Evolutionary conservation across 2,329 filamentous ascomycete genomes (phyloP).

Genomic region (Ophiobolus disseminans): DNA sequence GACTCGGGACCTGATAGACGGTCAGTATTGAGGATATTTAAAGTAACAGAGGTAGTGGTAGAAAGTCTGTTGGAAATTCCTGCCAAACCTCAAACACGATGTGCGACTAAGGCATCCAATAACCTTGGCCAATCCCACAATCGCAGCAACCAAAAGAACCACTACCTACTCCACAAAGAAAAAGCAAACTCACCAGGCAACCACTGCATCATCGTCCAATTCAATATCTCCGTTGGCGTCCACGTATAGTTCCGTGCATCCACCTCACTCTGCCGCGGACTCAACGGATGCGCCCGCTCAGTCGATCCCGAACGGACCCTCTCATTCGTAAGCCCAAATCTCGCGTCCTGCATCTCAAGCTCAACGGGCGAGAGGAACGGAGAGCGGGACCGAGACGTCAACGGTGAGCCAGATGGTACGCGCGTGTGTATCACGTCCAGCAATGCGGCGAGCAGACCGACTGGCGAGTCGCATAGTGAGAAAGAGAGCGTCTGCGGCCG

Average conservation of each 20-base stretch:
- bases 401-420: constrained; percentile 13
- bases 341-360: constrained; percentile 32
- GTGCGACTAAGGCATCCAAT: too few species aligned
- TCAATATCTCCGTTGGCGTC: constrained; percentile 61
- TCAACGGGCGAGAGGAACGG: constrained; percentile 43
- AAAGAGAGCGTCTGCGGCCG: constrained; percentile 47
- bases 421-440: constrained; percentile 43
- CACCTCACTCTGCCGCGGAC: constrained; percentile 20
- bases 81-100: too few species aligned
- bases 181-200: constrained; percentile 56
- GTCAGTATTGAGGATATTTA: not conserved
- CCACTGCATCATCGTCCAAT: constrained; percentile 63
- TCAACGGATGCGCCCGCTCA: constrained; percentile 7
- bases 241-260: constrained; percentile 8
- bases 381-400: constrained; percentile 29
- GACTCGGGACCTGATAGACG: constrained; percentile 19
- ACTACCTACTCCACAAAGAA: not conserved
- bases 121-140: not conserved
- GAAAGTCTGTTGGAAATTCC: too few species aligned
- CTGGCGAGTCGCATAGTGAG: constrained; percentile 49
- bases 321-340: constrained; percentile 11
- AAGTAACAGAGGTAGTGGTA: too few species aligned
- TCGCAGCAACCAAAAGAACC: too few species aligned
- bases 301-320: constrained; percentile 6
- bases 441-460: constrained; percentile 43